These are phyloP conservation scores for Trypanosoma scelopori DNA, from an alignment of 208 protist genomes.

Conservation along the genomic window DNA sequence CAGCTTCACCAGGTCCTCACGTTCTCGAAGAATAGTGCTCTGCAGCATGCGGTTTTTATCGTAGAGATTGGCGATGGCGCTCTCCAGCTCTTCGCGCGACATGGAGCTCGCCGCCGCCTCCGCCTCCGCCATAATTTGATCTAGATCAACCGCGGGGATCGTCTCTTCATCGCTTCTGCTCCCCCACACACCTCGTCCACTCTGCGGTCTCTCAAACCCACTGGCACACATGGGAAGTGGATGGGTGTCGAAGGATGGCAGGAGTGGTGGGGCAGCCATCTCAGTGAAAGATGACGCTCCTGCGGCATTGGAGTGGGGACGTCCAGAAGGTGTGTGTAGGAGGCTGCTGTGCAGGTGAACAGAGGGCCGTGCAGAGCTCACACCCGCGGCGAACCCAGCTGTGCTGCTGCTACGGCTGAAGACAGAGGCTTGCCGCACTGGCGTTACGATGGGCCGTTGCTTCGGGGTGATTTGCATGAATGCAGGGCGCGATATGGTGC, in stretches of 20 bases:
- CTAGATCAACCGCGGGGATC: background rate
- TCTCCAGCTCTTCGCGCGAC: constrained; percentile 41
- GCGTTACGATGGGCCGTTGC: background rate
- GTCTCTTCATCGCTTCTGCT: constrained; percentile 10
- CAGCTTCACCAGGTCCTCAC: constrained; percentile 40
- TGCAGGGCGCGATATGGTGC: background rate
- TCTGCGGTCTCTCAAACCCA: constrained; percentile 5
- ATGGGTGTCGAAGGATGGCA: constrained; percentile 1
- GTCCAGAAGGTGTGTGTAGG: constrained; percentile 13
- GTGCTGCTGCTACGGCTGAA: constrained; percentile 18
- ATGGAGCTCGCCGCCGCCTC: constrained; percentile 47
- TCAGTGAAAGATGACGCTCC: background rate
- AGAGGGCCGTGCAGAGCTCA: constrained; percentile 8
- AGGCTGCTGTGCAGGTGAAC: constrained; percentile 15
- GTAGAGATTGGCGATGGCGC: constrained; percentile 41
- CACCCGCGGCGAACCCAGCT: background rate
- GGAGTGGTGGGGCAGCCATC: background rate
- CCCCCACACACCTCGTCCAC: background rate
- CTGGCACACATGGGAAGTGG: background rate
- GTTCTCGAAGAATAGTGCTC: constrained; percentile 44
- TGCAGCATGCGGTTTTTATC: constrained; percentile 46
- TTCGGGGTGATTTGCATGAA: constrained; percentile 4
- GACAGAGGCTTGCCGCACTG: constrained; percentile 1
- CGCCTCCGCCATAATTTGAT: constrained; percentile 24
- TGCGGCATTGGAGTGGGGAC: background rate